Base-by-base conservation (phyloP, 2,329 filamentous ascomycete species). In the Daldinia sp. region DNA sequence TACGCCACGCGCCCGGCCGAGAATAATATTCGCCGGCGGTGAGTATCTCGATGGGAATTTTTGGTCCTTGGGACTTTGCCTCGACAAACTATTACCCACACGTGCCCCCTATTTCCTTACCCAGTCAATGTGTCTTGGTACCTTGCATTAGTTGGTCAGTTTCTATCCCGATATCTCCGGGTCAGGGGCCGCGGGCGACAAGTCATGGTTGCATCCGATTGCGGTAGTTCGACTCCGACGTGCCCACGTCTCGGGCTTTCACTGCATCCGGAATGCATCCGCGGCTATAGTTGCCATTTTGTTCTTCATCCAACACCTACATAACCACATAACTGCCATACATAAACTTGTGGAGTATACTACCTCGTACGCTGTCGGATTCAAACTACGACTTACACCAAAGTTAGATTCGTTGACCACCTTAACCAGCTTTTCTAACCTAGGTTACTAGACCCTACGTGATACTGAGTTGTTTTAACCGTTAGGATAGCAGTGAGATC, bases 121-220 rank as follows among this genome's bases (percentile, higher is more conserved):
- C 39, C 34, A 34, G 62, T 25, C 55, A 66, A 63, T 54, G 64
- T 62, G 63, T 29, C 55, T n/a, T 65, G 59, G 69, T 71, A 64
- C 69, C 69, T 71, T 68, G 63, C 69, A 71, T 71, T 69, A 71
- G 69, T 58, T 69, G 56, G 48, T 48, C 41, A 51, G 30, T 23
- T 52, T 54, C 43, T 48, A 23, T 63, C 51, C 64, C 68, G 64
- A 70, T 67, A 69, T 67, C 66, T 68, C 68, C 66, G 66, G 53
- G 50, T 58, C 50, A 60, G 64, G 57, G 58, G 54, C 47, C 51
- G 48, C 35, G 58, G 48, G 29, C 58, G 54, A 59, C 58, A 64
- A 47, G 23, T 50, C 35, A 49, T 47, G 45, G 64, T 64, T 59
- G 50, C 61, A 61, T 64, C 43, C 58, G 23, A 64, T 37, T 58